Percentiles rank a stretch among this genome's conserved stretches.
phyloP scores from a whole-genome alignment of 176 grass and related monocot species.

The Rhynchospora breviuscula region DNA sequence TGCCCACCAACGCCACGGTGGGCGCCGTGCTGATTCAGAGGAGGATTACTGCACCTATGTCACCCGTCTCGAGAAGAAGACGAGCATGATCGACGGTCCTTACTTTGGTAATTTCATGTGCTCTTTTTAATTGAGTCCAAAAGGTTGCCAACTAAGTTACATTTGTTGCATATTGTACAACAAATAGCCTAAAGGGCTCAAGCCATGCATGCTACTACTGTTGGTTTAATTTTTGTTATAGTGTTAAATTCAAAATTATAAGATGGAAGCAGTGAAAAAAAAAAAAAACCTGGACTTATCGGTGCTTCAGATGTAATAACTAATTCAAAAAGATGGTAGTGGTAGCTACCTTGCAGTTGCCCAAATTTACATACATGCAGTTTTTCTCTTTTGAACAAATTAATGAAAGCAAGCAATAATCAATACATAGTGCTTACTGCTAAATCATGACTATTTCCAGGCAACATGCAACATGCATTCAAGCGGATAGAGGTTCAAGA shows the following conservation, averaged over 20 bases:
- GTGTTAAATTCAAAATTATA: not conserved
- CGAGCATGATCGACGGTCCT: constrained; percentile 35
- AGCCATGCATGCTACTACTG: too few relatives aligned
- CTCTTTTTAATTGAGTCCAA: not conserved
- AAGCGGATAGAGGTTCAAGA: not conserved
- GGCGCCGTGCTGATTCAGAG: not conserved
- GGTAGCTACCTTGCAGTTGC: not conserved
- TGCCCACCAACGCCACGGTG: not conserved
- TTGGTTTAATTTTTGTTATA: not conserved
- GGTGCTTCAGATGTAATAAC: not conserved
- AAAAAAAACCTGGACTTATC: not conserved
- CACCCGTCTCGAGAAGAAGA: constrained; percentile 26
- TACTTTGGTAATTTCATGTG: constrained; percentile 26
- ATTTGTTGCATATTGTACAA: too few relatives aligned
- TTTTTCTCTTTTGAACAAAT: not conserved
- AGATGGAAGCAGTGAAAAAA: not conserved
- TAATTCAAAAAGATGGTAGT: not conserved
- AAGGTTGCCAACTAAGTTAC: not conserved
- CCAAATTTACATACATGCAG: not conserved
- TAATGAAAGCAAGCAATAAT: not conserved
- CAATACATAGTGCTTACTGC: not conserved
- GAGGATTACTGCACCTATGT: constrained; percentile 29
- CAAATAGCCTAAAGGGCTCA: too few relatives aligned
- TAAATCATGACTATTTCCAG: not conserved
- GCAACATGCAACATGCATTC: constrained; percentile 11